Percentiles rank a stretch among this genome's conserved stretches.
Evolutionary conservation across 2,329 filamentous ascomycete species (phyloP).

Genomic region (Calonectria pteridis): DNA sequence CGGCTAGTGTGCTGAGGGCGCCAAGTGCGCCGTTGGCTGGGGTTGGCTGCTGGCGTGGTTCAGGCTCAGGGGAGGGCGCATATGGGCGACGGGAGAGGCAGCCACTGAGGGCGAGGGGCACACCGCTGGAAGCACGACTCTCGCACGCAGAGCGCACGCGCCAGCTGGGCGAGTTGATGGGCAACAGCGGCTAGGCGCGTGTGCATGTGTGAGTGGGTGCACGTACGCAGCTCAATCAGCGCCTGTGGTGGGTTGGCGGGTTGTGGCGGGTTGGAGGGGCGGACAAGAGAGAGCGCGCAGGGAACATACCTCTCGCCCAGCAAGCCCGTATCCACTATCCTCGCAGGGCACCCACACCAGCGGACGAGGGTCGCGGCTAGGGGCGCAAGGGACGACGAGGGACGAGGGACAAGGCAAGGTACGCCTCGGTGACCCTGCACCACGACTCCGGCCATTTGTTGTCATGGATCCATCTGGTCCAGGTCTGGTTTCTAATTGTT

Average conservation of each 20-base stretch:
- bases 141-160: neutral
- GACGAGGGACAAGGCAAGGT: conserved; percentile 19
- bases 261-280: neutral
- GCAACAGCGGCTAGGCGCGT: conserved; percentile 7
- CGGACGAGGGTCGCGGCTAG: conserved; percentile 19
- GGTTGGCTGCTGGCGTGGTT: conserved; percentile 17
- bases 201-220: conserved; percentile 1
- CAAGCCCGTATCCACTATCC: neutral
- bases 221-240: conserved; percentile 1
- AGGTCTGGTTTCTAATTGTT: neutral
- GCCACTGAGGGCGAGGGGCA: conserved; percentile 1
- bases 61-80: conserved; percentile 20
- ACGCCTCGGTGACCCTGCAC: conserved; percentile 13
- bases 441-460: neutral
- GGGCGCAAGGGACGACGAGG: conserved; percentile 13
- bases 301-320: neutral
- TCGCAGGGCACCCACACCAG: conserved; percentile 10
- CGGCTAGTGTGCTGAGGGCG: conserved; percentile 7
- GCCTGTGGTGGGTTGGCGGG: neutral
- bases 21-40: conserved; percentile 15
- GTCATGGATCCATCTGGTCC: conserved; percentile 13
- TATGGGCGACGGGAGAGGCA: neutral
- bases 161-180: neutral
- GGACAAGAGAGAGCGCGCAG: neutral
- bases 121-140: neutral